Base-by-base conservation (phyloP, 768 basidiomycete species). In the Asterophora parasitica region DNA sequence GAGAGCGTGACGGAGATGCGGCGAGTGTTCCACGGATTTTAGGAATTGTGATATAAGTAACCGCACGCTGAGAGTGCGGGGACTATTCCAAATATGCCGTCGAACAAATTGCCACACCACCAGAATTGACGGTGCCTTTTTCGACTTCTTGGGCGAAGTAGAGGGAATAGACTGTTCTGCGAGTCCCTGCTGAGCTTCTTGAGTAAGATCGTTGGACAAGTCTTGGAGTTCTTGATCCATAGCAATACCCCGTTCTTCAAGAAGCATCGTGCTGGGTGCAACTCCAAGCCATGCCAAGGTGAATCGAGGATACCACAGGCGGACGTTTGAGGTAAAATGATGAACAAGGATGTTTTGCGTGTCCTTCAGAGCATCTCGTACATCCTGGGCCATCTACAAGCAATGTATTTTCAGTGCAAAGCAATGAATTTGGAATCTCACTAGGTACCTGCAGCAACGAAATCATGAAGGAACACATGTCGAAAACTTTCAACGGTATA, bases 241-340 rank as follows among this genome's bases (percentile, higher is more conserved):
- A 10, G n/a, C n/a, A n/a, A 52, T 38, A 10, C 43, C 46, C 11
- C 54, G 47, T 42, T 60, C 58, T 28, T 61, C 61, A 10, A 51
- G 37, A 10, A 61, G 45, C 20, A 61, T 42, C 4, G 58, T 58
- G 12, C 51, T 52, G 1, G 70, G 70, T 4, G 70, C 55, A 4
- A 69, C 65, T 15, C 72, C 73, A 9, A 74, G 65, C 74, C 74
- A 75, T 7, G 68, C 65, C 13, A 64, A 55, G 2, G 70, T 67
- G 13, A 73, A 50, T 16, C 57, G 69, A 26, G 72, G 73, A 50
- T 65, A 60, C 70, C 72, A 74, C 4, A 75, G 57, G 4, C 70
- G 66, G 10, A 63, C 54, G 7, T 44, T 45, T 2, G 68, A 66
- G 17, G 58, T 49, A 26, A 68, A 62, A 53, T 72, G 65, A 7